Percentiles rank a stretch among this genome's conserved stretches.
These are phyloP conservation scores for Marchantia polymorpha DNA, from an alignment of 225 moss, liverwort and hornwort species.

Conservation along the genomic window DNA sequence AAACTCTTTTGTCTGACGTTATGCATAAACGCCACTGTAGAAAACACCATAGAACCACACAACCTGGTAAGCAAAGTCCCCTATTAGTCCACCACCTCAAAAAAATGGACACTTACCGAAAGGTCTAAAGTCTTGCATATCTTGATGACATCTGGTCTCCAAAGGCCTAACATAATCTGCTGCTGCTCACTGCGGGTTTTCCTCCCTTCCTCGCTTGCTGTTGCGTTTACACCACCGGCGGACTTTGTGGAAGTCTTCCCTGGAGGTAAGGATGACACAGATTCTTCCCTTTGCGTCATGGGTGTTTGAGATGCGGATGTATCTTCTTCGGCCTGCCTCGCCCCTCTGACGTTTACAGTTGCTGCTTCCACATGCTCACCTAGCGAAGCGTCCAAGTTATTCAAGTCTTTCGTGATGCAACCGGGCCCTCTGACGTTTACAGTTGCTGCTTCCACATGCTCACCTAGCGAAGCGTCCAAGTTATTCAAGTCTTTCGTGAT, in stretches of 20 bases:
- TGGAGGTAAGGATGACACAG: background rate
- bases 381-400: no score
- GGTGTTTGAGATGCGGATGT: background rate
- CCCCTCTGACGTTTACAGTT: background rate
- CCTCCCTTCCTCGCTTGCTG: conserved; percentile 27
- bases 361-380: no score
- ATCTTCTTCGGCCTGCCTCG: background rate
- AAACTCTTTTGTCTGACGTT: background rate
- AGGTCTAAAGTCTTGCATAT: conserved; percentile 25
- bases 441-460: no score
- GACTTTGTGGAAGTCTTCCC: background rate
- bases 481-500: no score
- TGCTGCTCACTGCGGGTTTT: conserved; percentile 36
- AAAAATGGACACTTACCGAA: conserved; percentile 13
- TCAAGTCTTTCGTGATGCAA: no score
- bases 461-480: no score
- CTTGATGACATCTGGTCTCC: conserved; percentile 33
- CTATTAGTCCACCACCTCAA: no score
- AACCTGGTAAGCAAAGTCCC: no score
- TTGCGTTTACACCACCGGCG: background rate
- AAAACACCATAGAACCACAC: no score
- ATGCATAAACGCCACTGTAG: background rate
- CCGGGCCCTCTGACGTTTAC: no score
- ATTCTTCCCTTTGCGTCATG: background rate
- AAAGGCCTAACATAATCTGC: conserved; percentile 33